Conservation (phyloP, 345 rosid genomes). For the Syzygium aqueum region DNA sequence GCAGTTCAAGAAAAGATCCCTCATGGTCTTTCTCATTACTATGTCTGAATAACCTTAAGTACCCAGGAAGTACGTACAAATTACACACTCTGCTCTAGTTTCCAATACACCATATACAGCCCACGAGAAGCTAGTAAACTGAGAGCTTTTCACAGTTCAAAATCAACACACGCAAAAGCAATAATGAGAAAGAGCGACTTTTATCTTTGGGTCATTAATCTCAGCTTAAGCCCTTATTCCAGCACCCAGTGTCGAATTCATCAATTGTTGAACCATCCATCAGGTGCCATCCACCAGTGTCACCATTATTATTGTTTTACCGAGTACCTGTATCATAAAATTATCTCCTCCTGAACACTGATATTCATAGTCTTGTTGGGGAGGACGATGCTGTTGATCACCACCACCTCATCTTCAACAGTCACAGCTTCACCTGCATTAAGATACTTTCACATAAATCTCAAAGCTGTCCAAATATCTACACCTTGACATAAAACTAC, state of each 20-base stretch:
- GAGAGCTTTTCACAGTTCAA: not conserved
- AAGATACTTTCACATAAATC: not conserved
- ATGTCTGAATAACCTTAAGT: not conserved
- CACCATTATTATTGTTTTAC: not conserved
- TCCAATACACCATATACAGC: not conserved
- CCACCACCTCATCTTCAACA: constrained; percentile 91
- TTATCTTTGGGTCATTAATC: not conserved
- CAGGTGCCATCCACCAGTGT: not conserved
- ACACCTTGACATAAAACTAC: not conserved
- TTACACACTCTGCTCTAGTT: not conserved
- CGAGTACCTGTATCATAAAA: constrained; percentile 24
- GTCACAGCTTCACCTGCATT: constrained; percentile 74
- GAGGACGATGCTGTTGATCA: constrained; percentile 81
- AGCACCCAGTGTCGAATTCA: not conserved
- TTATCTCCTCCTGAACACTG: constrained; percentile 79
- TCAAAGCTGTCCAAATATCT: not conserved
- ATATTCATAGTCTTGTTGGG: constrained; percentile 77
- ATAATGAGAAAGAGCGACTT: not conserved
- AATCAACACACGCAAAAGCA: not conserved
- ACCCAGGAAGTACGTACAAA: not conserved
- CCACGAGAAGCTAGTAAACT: not conserved
- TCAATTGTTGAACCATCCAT: not conserved
- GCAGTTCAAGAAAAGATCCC: not conserved
- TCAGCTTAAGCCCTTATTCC: not conserved
- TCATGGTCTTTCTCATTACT: not conserved